Base-by-base conservation (phyloP, 805 yeast genomes). In the Kazachstania bromeliacearum region DNA sequence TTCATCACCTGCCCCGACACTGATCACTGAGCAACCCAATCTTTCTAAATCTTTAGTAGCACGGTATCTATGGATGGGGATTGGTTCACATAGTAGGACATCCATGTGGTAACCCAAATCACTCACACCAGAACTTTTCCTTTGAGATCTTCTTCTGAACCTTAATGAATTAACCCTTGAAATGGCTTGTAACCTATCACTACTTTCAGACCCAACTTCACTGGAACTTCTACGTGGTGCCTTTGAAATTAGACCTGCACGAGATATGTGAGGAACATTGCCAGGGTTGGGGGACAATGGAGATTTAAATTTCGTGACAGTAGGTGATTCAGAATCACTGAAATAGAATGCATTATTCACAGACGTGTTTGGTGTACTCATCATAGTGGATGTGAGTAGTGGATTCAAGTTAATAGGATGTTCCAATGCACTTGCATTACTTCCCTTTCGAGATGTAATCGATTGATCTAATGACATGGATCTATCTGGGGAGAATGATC, bases 81-180 rank as follows among this genome's bases (percentile, higher is more conserved):
- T 83, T 2, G 92, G 85, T 49, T 85, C 95, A 58, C 96, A 87
- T 10, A 85, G 64, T 31, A 89, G 63, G 4, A 87, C 77, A 53
- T 84, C 88, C 46, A 82, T 57, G 25, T 53, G 47, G 31, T 46
- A 51, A 4, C 46, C 39, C n/a, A 53, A 35, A 12, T 45, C 52
- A 20, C 42, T 43, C 22, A 43, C 43, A 0, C 44, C 40, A 3
- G 55, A 48, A 36, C 50, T 53, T 32, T 44, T 49, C 7, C 57
- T 44, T 12, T 51, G 55, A 35, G 57, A 53, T 18, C 53, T 47
- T 35, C 60, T 48, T 36, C 58, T 47, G 20, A 40, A 41, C 16
- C 58, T 45, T 13, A 53, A 36, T 9, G 55, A 47, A 24, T 49
- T 44, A 5, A 53, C 49, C 39, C 50, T 51, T 9, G 60, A 51